phyloP scores from a whole-genome alignment of 495 filamentous ascomycete species.

The Neurospora discreta region DNA sequence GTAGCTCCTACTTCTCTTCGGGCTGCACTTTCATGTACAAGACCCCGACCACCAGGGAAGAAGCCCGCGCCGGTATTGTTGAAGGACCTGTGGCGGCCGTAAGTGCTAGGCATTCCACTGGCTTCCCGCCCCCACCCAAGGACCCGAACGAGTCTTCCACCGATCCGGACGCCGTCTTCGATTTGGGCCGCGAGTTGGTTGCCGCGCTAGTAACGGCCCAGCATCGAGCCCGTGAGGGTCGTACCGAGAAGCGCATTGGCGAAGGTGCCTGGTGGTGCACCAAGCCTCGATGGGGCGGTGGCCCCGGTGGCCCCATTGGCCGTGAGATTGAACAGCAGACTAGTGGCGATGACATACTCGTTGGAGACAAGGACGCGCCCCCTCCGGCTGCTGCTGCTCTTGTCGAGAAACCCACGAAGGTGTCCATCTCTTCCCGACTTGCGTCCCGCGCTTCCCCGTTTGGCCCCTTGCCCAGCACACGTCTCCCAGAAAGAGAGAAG shows the following conservation, averaged over 20 bases:
- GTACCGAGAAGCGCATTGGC: slow-evolving; percentile 51
- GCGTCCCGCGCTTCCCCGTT: slow-evolving; percentile 1
- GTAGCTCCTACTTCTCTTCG: slow-evolving; percentile 42
- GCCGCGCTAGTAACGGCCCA: slow-evolving; percentile 69
- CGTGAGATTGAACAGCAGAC: slow-evolving; percentile 37
- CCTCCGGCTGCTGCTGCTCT: slow-evolving; percentile 1
- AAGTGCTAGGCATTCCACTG: slow-evolving; percentile 44
- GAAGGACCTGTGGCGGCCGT: slow-evolving; percentile 64
- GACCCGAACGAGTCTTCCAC: not conserved
- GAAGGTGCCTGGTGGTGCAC: slow-evolving; percentile 76
- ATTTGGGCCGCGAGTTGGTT: slow-evolving; percentile 63
- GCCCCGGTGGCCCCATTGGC: slow-evolving; percentile 51
- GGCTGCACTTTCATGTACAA: slow-evolving; percentile 50
- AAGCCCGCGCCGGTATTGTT: slow-evolving; percentile 60
- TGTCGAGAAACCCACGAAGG: slow-evolving; percentile 1
- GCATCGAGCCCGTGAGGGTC: slow-evolving; percentile 65
- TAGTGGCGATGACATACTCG: slow-evolving; percentile 19
- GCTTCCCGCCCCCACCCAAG: slow-evolving; percentile 23
- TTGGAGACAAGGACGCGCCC: slow-evolving; percentile 34
- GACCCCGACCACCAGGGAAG: slow-evolving; percentile 51
- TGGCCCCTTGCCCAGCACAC: not conserved
- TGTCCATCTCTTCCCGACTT: not conserved
- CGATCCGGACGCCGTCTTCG: slow-evolving; percentile 44
- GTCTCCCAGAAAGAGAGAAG: not conserved
- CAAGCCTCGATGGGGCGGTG: slow-evolving; percentile 65